Evolutionary conservation across 192 early-diverging fungal genomes (phyloP), one percentile per base, ranked within the genome.

Genomic region (Chytriomyces sp.): DNA sequence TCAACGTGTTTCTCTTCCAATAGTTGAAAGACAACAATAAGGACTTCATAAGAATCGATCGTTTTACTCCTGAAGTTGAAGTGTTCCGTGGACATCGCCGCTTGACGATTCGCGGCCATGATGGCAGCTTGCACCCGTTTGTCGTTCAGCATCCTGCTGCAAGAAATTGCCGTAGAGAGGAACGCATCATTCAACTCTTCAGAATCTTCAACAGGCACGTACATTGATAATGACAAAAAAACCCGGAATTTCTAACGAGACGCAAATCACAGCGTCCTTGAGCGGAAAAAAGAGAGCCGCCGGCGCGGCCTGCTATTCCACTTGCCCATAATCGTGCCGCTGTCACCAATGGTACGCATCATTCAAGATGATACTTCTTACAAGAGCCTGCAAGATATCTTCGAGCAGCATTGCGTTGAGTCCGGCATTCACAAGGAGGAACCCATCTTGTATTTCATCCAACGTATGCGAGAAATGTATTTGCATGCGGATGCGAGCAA

Each of bases 31-130:
- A 95, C 70, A 91, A 84, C 75, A 91, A 87, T 77, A 91, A 92
- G 64, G 93, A 97, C 75, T 96, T 98, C 85, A 84, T 98, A 40
- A 84, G 92, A 17, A 99, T 99, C 63, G 96, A 97, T 75, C 88
- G 96, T 22, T 98, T 98, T 81, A 77, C 92, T 77, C 93, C 96
- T 0, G 91, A 93, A 54, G 91, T 99, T n/a, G 90, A 91, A 49
- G 76, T 96, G 25, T 81, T 94, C 58, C 82, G 95, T 38, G 87
- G 90, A 53, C 87, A 91, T 75, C 86, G 96, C 26, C 82, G 92
- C 36, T 59, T 98, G 70, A 91, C 91, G 0, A 93, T 99, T 60
- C 89, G 93, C 14, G 96, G 94, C 22, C 90, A 94, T 67, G 93
- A 98, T 73, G 96, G 96, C 57, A 91, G 85, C 66, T 73, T 93